Evolutionary conservation across 2,329 filamentous ascomycete genomes (phyloP), one percentile per base, ranked within the genome.

Genomic region (Massarina eburnea): DNA sequence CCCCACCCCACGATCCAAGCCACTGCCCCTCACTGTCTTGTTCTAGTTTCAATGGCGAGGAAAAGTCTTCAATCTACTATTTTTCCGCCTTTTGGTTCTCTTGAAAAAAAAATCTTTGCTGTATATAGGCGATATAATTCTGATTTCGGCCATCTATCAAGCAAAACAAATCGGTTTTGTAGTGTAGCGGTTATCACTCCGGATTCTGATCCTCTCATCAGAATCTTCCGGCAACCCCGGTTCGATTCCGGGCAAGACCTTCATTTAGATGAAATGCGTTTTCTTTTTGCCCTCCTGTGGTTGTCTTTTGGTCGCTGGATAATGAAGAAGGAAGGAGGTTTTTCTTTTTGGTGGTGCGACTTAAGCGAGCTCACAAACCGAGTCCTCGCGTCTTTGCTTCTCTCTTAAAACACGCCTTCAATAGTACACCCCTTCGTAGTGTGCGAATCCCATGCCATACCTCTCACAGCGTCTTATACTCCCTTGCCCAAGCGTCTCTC

Each of bases 101-200:
- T n/a, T n/a, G n/a, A n/a, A n/a, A n/a, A n/a, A n/a, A n/a, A n/a
- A n/a, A n/a, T n/a, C n/a, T n/a, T n/a, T n/a, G n/a, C n/a, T n/a
- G n/a, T n/a, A n/a, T n/a, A n/a, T n/a, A n/a, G n/a, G n/a, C n/a
- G n/a, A n/a, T n/a, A n/a, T n/a, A n/a, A n/a, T n/a, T n/a, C n/a
- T n/a, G n/a, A n/a, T n/a, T n/a, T n/a, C n/a, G n/a, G n/a, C n/a
- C n/a, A n/a, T n/a, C n/a, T n/a, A n/a, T n/a, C n/a, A 8, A 24
- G 19, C 32, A 39, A 39, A 20, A 29, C 15, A 21, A 12, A 47
- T n/a, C n/a, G 46, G 46, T 49, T 49, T 18, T 49, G 39, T 49
- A 46, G 46, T 49, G 53, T 57, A 59, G 57, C 52, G 57, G 57
- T 59, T 52, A 59, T 57, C 57, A 59, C 57, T 57, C 54, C 54